Percentiles rank a stretch among this genome's conserved stretches.
phyloP scores from a whole-genome alignment of 2,329 filamentous ascomycete genomes.

The Neophaeococcomyces aloes region DNA sequence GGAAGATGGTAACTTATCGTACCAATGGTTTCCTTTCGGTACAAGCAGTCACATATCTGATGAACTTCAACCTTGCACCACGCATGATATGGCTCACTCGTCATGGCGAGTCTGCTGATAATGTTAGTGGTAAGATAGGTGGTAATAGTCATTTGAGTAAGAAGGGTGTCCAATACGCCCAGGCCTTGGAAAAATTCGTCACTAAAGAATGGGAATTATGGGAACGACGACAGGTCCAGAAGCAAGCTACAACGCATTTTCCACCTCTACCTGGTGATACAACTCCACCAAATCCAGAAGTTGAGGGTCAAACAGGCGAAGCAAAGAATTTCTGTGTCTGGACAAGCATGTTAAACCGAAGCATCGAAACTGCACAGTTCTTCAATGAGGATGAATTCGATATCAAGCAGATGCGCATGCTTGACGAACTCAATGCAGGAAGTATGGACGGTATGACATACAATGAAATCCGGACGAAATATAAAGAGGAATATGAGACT shows the following conservation, averaged over 20 bases:
- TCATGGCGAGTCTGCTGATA: slow-evolving; percentile 85
- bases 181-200: slow-evolving; percentile 72
- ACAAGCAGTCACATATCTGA: slow-evolving; percentile 85
- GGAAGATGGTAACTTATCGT: slow-evolving; percentile 84
- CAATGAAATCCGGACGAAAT: slow-evolving; percentile 68
- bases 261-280: slow-evolving; percentile 85
- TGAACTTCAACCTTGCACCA: slow-evolving; percentile 92
- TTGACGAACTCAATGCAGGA: slow-evolving; percentile 91
- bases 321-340: slow-evolving; percentile 91
- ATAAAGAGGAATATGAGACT: slow-evolving; percentile 69
- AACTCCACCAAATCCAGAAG: slow-evolving; percentile 88
- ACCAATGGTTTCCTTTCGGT: slow-evolving; percentile 85
- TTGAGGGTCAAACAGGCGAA: slow-evolving; percentile 41
- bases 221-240: slow-evolving; percentile 72
- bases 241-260: slow-evolving; percentile 65
- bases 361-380: slow-evolving; percentile 74
- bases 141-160: slow-evolving; percentile 78
- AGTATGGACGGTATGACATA: slow-evolving; percentile 94
- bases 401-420: slow-evolving; percentile 94
- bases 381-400: slow-evolving; percentile 96
- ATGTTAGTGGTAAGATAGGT: slow-evolving; percentile 76
- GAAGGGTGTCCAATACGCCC: slow-evolving; percentile 68
- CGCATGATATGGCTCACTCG: slow-evolving; percentile 97
- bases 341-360: slow-evolving; percentile 93
- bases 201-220: slow-evolving; percentile 68